Conservation (phyloP, 768 basidiomycete species). For the Leccinum arenicola region DNA sequence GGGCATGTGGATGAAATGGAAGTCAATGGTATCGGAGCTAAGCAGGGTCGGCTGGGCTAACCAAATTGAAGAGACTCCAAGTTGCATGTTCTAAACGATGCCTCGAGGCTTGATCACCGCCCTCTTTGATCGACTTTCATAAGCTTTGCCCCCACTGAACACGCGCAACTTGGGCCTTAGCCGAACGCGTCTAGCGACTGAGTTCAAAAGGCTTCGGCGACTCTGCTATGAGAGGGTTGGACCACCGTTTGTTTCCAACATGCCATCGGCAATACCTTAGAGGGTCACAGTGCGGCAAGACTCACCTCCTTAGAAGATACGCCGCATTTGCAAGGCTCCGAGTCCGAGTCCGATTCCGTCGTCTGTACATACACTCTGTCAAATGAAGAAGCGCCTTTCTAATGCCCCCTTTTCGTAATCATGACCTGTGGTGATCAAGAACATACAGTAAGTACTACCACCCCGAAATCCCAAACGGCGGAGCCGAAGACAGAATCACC, state of each 20-base stretch:
- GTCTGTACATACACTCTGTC: not conserved
- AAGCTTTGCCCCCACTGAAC: not conserved
- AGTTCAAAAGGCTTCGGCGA: not conserved
- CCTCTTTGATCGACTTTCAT: not conserved
- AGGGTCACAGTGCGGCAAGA: not conserved
- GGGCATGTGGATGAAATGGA: not conserved
- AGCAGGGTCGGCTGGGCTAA: not conserved
- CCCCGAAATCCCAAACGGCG: not conserved
- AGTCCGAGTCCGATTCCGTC: not conserved
- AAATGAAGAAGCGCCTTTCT: not conserved
- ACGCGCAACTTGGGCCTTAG: not conserved
- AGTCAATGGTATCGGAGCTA: not conserved
- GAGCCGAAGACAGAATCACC: not conserved
- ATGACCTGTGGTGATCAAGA: not conserved
- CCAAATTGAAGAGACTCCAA: not conserved
- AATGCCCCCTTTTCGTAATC: not conserved
- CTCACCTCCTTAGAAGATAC: not conserved
- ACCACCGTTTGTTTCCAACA: not conserved
- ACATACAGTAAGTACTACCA: not conserved
- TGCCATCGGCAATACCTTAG: not conserved
- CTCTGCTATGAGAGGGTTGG: not conserved
- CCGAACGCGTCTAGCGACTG: not conserved
- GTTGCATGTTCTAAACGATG: not conserved
- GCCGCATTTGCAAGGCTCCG: not conserved
- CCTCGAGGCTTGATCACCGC: not conserved